Conservation (phyloP, 2,329 filamentous ascomycete species). For the Dryadomyces sulphureus region DNA sequence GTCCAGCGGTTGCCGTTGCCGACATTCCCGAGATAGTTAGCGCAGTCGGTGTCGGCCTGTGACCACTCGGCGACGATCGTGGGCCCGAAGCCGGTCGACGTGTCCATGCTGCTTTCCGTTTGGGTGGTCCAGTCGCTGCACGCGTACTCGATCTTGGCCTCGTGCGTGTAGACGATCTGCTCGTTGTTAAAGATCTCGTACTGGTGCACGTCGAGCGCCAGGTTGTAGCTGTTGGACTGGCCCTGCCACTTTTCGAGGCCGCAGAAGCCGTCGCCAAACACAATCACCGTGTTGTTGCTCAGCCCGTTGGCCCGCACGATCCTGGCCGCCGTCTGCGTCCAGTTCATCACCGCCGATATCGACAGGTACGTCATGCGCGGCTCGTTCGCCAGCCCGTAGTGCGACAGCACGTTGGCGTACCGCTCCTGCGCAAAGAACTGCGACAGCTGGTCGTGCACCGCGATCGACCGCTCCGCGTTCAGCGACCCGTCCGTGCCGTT, state of each 20-base stretch:
- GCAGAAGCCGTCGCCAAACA: slow-evolving; percentile 92
- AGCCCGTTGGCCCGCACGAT: slow-evolving; percentile 67
- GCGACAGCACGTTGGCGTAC: slow-evolving; percentile 80
- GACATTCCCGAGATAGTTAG: slow-evolving; percentile 75
- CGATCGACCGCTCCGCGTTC: slow-evolving; percentile 70
- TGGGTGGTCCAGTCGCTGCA: slow-evolving; percentile 80
- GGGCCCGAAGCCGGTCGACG: slow-evolving; percentile 69
- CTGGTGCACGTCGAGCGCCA: slow-evolving; percentile 93
- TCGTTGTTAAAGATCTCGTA: slow-evolving; percentile 95
- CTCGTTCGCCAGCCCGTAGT: slow-evolving; percentile 93
- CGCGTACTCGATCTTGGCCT: slow-evolving; percentile 72
- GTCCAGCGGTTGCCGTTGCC: slow-evolving; percentile 82
- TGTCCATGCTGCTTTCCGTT: slow-evolving; percentile 56
- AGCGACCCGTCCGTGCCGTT: slow-evolving; percentile 72
- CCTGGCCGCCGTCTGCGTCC: slow-evolving; percentile 62
- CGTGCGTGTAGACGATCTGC: slow-evolving; percentile 70
- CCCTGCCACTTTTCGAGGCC: slow-evolving; percentile 86
- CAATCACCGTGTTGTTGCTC: slow-evolving; percentile 45
- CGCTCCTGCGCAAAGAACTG: slow-evolving; percentile 87
- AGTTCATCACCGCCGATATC: slow-evolving; percentile 52
- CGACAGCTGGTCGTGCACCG: slow-evolving; percentile 74
- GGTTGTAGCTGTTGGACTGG: slow-evolving; percentile 52
- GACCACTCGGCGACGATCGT: slow-evolving; percentile 96
- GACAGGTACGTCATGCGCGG: slow-evolving; percentile 70
- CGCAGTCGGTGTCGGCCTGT: slow-evolving; percentile 93